A percentile compares a stretch with the other conserved stretches of the same genome.
Evolutionary conservation across 441 rosid species (phyloP).

Genomic region (Omphalea diandra): DNA sequence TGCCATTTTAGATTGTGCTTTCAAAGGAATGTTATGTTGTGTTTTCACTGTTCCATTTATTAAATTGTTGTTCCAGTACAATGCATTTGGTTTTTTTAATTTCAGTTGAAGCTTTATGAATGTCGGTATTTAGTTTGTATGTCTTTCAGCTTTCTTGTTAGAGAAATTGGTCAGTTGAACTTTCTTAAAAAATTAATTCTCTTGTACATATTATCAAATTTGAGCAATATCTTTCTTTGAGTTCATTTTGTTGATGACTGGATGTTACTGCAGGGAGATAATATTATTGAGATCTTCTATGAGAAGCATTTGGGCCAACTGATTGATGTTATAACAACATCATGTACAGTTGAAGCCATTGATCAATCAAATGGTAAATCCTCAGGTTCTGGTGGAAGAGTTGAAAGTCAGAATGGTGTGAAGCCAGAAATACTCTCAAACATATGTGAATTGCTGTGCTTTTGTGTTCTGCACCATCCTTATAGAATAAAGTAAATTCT

Average conservation of each 20-base stretch:
- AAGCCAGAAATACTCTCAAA: constrained; percentile 91
- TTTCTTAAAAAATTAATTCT: background rate
- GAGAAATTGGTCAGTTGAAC: background rate
- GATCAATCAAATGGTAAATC: constrained; percentile 45
- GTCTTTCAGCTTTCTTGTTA: background rate
- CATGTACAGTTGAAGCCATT: constrained; percentile 52
- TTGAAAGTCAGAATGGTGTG: constrained; percentile 41
- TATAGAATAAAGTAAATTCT: constrained; percentile 79
- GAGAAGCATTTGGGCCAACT: constrained; percentile 93
- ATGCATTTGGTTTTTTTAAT: background rate
- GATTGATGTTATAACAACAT: constrained; percentile 79
- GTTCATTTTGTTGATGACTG: constrained; percentile 9
- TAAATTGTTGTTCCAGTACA: background rate
- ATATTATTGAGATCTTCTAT: constrained; percentile 84
- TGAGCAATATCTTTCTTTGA: background rate
- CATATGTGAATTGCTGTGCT: constrained; percentile 95
- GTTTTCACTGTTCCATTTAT: background rate
- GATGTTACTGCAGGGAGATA: constrained; percentile 69
- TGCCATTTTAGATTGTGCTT: background rate
- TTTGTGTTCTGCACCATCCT: constrained; percentile 95
- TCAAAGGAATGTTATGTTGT: background rate
- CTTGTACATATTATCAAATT: background rate
- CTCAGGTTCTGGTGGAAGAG: constrained; percentile 42
- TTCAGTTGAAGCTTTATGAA: background rate
- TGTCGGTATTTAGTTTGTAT: background rate